Evolutionary conservation across 257 asterid species (phyloP).

Genomic region (Apocynum venetum): DNA sequence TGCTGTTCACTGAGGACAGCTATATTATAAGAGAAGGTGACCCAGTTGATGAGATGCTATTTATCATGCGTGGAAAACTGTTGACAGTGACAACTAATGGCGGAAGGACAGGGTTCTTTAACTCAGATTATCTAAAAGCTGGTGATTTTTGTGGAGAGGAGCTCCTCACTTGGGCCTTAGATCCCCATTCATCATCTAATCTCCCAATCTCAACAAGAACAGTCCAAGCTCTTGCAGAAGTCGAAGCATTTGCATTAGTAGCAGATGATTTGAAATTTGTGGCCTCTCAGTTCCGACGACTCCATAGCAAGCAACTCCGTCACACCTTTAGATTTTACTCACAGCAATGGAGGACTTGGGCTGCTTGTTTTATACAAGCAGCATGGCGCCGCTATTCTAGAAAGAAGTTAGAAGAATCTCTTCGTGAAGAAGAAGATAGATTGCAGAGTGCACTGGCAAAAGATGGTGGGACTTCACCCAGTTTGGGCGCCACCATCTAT

Average conservation of each 20-base stretch:
- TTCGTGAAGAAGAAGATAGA: constrained; percentile 67
- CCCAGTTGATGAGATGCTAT: constrained; percentile 94
- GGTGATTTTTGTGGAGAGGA: constrained; percentile 99
- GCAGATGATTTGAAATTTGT: constrained; percentile 91
- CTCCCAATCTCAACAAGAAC: constrained; percentile 95
- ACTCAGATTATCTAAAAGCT: constrained; percentile 69
- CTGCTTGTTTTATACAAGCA: constrained; percentile 91
- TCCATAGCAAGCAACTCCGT: constrained; percentile 87
- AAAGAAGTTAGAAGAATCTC: constrained; percentile 80
- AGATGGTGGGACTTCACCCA: constrained; percentile 59
- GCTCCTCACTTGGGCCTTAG: constrained; percentile 97
- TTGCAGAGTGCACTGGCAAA: constrained; percentile 72
- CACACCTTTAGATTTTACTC: constrained; percentile 93
- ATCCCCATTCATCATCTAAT: constrained; percentile 76
- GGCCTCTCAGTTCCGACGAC: constrained; percentile 82
- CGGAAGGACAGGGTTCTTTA: constrained; percentile 88
- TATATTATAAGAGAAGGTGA: constrained; percentile 94
- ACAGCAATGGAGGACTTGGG: constrained; percentile 98
- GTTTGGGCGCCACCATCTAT: constrained; percentile 85
- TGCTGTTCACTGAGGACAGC: constrained; percentile 77
- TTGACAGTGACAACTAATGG: constrained; percentile 85
- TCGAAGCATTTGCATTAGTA: constrained; percentile 84
- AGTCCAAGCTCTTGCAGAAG: constrained; percentile 88
- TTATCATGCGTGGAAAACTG: constrained; percentile 83
- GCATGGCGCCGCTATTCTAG: constrained; percentile 79